Base-by-base conservation (phyloP, 2,329 filamentous ascomycete species). In the Diaporthe sp. region DNA sequence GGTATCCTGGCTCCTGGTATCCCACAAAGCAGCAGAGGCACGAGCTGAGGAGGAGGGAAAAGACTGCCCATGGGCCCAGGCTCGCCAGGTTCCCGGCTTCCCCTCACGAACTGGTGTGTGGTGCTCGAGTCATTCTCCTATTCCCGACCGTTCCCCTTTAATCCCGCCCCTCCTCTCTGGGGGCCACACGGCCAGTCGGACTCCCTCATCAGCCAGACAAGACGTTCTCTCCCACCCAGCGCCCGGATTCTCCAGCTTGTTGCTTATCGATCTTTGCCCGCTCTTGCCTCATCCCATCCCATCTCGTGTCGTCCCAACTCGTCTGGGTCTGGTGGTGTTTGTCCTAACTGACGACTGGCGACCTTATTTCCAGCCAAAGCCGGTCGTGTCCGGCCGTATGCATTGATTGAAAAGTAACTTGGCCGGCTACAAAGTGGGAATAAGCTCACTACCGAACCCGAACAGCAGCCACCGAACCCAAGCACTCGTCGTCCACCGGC, bases 331-430 rank as follows among this genome's bases (percentile, higher is more conserved):
- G 42, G 42, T 35, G 17, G 45, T 54, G 57, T 66, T 28, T 66
- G 42, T 52, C 25, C n/a, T 10, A 12, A 45, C 45, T 25, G 33
- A 22, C 64, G 64, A 22, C 64, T 12, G 47, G 40, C 47, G 9
- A 28, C 47, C 2, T 38, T 30, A 68, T 75, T 71, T 58, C 71
- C 74, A 75, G 71, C 47, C 71, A 71, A 74, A 45, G 38, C 71
- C 71, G 50, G 52, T 35, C 22, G 7, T 50, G 40, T 22, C 7
- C 33, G 28, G 25, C 22, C 17, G 17, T 22, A 55, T 67, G 42
- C 42, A 52, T 67, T 54, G 45, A 50, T 50, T 68, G 66, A 38
- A 45, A 47, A 47, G 42, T 30, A 73, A 3, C 33, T 28, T 28
- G 9, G 6, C 38, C 30, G 28, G 42, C 45, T 17, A 55, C 45